phyloP scores from a whole-genome alignment of 345 rosid species.

The Triadica sebifera region DNA sequence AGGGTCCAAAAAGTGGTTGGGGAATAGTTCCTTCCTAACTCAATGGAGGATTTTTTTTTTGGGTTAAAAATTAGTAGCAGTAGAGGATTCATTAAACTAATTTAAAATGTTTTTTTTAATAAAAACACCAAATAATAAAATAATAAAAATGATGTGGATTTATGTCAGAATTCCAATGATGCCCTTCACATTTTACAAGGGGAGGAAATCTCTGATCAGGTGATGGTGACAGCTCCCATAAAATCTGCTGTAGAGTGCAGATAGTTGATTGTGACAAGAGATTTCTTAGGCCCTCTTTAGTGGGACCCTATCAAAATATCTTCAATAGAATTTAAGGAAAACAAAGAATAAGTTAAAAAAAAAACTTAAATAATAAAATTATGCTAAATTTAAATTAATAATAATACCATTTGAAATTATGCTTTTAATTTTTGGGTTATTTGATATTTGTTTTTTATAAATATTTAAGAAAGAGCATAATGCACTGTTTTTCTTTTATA shows the following conservation, averaged over 20 bases:
- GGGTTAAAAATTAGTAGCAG: too few species aligned
- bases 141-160: background rate
- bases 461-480: too few species aligned
- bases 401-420: too few species aligned
- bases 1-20: background rate
- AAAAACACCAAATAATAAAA: background rate
- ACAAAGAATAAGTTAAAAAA: background rate
- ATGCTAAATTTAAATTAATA: too few species aligned
- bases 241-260: conserved; percentile 5
- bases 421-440: too few species aligned
- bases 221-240: conserved; percentile 21
- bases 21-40: background rate
- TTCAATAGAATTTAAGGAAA: background rate
- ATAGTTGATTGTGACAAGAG: conserved; percentile 17
- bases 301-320: background rate
- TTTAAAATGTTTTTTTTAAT: too few species aligned
- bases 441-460: too few species aligned
- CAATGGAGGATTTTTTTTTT: too few species aligned
- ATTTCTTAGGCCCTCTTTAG: conserved; percentile 6
- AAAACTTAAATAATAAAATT: background rate
- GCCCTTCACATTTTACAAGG: background rate
- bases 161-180: background rate
- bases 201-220: background rate
- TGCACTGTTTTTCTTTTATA: too few species aligned
- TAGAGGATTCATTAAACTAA: too few species aligned